Evolutionary conservation across 306 rosid genomes (phyloP), one percentile per base, ranked within the genome.

Genomic region (Prunus mongolica): DNA sequence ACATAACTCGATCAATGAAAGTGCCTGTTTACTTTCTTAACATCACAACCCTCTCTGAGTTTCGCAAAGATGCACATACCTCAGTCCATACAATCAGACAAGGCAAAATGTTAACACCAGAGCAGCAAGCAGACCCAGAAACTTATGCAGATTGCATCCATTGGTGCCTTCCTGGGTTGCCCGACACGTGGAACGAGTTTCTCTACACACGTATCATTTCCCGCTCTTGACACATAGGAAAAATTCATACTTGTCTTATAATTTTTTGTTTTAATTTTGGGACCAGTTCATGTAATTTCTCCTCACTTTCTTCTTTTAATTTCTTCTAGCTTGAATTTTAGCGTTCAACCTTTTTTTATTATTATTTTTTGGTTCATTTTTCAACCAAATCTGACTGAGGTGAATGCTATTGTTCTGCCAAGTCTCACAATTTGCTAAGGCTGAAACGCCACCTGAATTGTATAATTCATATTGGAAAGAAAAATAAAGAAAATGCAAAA

Each of bases 131-230:
- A n/a, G 92, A 95, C 65, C 98, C 97, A 0, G 84, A 86, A 12
- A 88, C 84, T 46, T 92, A 85, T 38, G 99, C 99, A 0, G 97
- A 95, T 67, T 95, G 99, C 55, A 95, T 95, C 71, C 97, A 95
- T 55, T 92, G 99, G 99, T 95, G 98, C 67, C 88, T 95, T 11
- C 99, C 97, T 2, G 99, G 99, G 5, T 71, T 95, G 77, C 99
- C 97, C 32, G 97, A 92, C 80, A 95, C 96, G 2, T 92, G 97
- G 99, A 95, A 95, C 12, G 99, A 95, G 79, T 88, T 95, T 49
- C 79, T 95, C 5, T 95, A 90, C 67, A 60, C 99, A 13, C 92
- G 79, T 14, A 88, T 95, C 54, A 86, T 95, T 13, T 88, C 96
- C 13, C 80, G 44, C 10, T 86, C 96, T 81, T 95, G 88, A 90